Percentiles rank a stretch among this genome's conserved stretches.
Conservation (phyloP, 2,329 filamentous ascomycete species). For the Simplicillium sp. region DNA sequence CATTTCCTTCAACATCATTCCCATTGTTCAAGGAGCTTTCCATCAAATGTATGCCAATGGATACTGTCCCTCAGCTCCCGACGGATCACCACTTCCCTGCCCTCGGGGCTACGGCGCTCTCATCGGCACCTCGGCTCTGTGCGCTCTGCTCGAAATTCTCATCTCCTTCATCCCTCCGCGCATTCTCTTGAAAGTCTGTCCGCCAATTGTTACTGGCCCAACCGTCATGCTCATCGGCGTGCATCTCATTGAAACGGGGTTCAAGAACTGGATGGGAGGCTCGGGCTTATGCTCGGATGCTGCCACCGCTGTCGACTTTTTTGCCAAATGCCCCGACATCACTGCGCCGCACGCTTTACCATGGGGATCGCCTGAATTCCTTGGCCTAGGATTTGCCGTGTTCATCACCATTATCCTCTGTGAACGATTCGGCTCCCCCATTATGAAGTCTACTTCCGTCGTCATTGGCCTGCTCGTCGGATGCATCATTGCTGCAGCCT, state of each 20-base stretch:
- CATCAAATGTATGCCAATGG: slow-evolving; percentile 71
- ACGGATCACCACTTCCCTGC: slow-evolving; percentile 62
- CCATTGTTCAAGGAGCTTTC: slow-evolving; percentile 62
- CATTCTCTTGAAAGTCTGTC: slow-evolving; percentile 63
- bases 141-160: slow-evolving; percentile 59
- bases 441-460: slow-evolving; percentile 75
- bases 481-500: slow-evolving; percentile 69
- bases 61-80: slow-evolving; percentile 48
- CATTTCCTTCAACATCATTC: slow-evolving; percentile 68
- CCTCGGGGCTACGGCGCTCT: slow-evolving; percentile 66
- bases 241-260: slow-evolving; percentile 59
- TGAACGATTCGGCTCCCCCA: slow-evolving; percentile 71
- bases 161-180: slow-evolving; percentile 67
- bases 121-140: slow-evolving; percentile 58
- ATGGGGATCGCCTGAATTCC: slow-evolving; percentile 72
- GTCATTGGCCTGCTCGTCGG: slow-evolving; percentile 65
- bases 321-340: slow-evolving; percentile 56
- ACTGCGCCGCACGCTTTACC: slow-evolving; percentile 60
- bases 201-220: slow-evolving; percentile 68
- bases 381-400: slow-evolving; percentile 71
- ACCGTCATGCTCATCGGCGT: slow-evolving; percentile 66
- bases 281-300: slow-evolving; percentile 45
- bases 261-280: slow-evolving; percentile 72
- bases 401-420: slow-evolving; percentile 72
- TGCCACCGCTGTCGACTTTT: slow-evolving; percentile 42